Evolutionary conservation across 2,329 filamentous ascomycete genomes (phyloP), one percentile per base, ranked within the genome.

Genomic region (Cercospora beticola): DNA sequence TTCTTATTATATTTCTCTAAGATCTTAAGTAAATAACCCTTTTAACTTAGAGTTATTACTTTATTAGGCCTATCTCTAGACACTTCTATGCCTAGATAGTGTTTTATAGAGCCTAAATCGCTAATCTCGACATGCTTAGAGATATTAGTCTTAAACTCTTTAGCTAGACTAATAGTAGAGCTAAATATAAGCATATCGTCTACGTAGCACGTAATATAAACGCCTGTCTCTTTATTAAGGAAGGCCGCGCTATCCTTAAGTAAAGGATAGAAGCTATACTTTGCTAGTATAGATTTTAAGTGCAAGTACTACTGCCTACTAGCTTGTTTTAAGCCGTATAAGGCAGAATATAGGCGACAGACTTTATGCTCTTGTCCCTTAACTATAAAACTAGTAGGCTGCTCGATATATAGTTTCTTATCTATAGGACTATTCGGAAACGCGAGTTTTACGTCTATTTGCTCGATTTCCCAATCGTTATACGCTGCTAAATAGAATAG

Each of bases 131-230:
- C n/a, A n/a, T n/a, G n/a, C n/a, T n/a, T n/a, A n/a, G n/a, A n/a
- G n/a, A n/a, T n/a, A n/a, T n/a, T n/a, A n/a, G n/a, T n/a, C n/a
- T n/a, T n/a, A n/a, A n/a, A n/a, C n/a, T n/a, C n/a, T 26, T 26
- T 46, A 54, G 64, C 61, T 64, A 54, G 40, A 23, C 9, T 36
- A 36, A 59, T 31, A 64, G 26, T 68, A 64, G 54, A 28, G 52
- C 66, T 64, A 64, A 68, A 68, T 49, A 68, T 60, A 28, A 67
- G 23, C 26, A 67, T 64, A 59, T 64, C 26, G 18, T 67, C 52
- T 2, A 67, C 21, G 21, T 67, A 60, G 40, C n/a, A 67, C 26
- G 23, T 64, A 23, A 67, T 63, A 63, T 56, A 56, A 18, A 64
- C 10, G 23, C 36, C 65, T 62, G 21, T 66, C 7, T 66, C 57